Base-by-base conservation (phyloP, 1,284 basidiomycete genomes). In the Leccinum cinnamomeum region DNA sequence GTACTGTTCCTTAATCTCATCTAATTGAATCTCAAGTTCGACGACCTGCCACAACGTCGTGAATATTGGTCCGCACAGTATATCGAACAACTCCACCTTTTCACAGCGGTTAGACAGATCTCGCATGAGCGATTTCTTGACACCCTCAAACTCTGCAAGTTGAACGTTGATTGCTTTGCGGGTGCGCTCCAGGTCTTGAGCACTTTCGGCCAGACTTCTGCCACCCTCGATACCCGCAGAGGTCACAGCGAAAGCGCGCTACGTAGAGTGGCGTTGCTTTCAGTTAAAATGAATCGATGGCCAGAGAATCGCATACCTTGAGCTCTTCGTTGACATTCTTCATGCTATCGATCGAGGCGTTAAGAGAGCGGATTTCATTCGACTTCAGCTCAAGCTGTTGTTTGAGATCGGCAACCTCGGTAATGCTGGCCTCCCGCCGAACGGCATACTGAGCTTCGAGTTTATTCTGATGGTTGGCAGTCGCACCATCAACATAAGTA, bases 101-200 rank as follows among this genome's bases (percentile, higher is more conserved):
- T 99, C 97, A 77, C 97, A 99, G 53, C 97, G 95, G 78, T 99
- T 98, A 81, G 98, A 97, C 67, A 99, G 81, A 81, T 99, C 97
- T 56, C 95, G 91, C 92, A 99, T 98, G 68, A 99, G 85, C 64
- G 92, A 97, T 82, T 98, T 97, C 86, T 99, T 99, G 75, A 98
- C 95, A 39, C 92, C 91, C 76, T 99, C 97, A 76, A 99, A 99
- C 76, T 99, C 97, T 68, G 95, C 92, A 67, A 98, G 88, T 75
- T 99, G 97, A 23, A 95, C 89, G 68, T 96, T 96, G 81, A 98
- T 96, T 18, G 94, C 93, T 80, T 98, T 98, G 70, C 97, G 89
- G 57, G 94, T 95, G 59, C 96, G 86, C 79, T 99, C 98, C 70
- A 99, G 88, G 78, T 99, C 98, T 77, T 96, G 92, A 7, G 96